These are phyloP conservation scores for Leccinellum rugosiceps DNA, from an alignment of 768 basidiomycete genomes.

Conservation along the genomic window DNA sequence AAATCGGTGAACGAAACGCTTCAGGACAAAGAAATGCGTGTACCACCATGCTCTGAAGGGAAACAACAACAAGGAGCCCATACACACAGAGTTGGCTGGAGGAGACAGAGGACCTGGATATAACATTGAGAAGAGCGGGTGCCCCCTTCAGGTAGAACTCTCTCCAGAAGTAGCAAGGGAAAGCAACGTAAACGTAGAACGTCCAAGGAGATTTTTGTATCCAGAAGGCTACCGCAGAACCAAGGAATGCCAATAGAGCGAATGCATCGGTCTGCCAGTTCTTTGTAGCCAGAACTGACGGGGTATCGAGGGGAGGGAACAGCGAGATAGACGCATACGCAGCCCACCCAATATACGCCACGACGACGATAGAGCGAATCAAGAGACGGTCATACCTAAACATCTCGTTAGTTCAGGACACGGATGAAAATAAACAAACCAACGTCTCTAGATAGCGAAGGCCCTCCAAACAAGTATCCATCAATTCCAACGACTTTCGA, in stretches of 20 bases:
- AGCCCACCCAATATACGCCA: constrained; percentile 78
- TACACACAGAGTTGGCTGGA: constrained; percentile 22
- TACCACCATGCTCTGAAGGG: constrained; percentile 73
- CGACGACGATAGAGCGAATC: constrained; percentile 63
- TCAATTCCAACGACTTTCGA: constrained; percentile 46
- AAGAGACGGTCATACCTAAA: constrained; percentile 68
- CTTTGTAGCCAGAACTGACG: background rate
- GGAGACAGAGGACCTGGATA: constrained; percentile 25
- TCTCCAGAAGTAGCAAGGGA: constrained; percentile 78
- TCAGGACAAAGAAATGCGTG: constrained; percentile 24
- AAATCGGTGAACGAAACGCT: background rate
- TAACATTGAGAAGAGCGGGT: constrained; percentile 10
- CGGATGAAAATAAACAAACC: background rate
- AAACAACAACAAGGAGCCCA: constrained; percentile 35
- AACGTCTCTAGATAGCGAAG: constrained; percentile 76
- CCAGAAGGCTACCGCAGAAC: constrained; percentile 50
- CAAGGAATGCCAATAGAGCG: constrained; percentile 29
- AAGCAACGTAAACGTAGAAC: constrained; percentile 72
- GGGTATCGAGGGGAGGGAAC: constrained; percentile 39
- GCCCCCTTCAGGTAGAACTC: constrained; percentile 39
- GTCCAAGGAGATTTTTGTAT: constrained; percentile 67
- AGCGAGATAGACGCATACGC: constrained; percentile 62
- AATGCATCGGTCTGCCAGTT: constrained; percentile 14
- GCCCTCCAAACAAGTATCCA: constrained; percentile 53
- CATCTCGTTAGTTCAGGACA: constrained; percentile 6